These are phyloP conservation scores for Gentiana macrophylla DNA, from an alignment of 257 asterid genomes.

Conservation along the genomic window DNA sequence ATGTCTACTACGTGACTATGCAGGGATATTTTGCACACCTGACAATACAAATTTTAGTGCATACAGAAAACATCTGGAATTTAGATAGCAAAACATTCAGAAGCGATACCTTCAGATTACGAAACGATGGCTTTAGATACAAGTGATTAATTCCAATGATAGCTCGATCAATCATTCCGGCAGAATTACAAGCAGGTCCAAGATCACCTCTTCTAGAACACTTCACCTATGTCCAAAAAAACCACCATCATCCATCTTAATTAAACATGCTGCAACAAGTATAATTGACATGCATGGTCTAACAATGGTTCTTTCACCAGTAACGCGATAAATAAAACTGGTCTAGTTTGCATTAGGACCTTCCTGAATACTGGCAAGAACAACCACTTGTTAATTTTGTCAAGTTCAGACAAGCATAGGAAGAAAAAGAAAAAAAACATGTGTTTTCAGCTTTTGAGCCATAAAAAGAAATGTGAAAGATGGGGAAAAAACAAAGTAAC, in stretches of 20 bases:
- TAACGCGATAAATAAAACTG: too few relatives aligned
- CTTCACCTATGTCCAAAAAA: conserved; percentile 41
- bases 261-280: not conserved
- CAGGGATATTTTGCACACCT: conserved; percentile 57
- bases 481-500: conserved; percentile 4
- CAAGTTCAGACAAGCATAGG: not conserved
- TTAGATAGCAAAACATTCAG: conserved; percentile 9
- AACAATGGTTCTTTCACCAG: not conserved
- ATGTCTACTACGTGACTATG: conserved; percentile 28
- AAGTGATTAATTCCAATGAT: conserved; percentile 68
- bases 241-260: not conserved
- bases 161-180: conserved; percentile 72
- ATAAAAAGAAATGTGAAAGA: not conserved
- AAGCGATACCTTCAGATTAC: conserved; percentile 57
- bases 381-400: not conserved
- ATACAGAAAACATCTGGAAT: conserved; percentile 10
- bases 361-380: not conserved
- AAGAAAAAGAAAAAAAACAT: not conserved
- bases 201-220: conserved; percentile 79
- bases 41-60: conserved; percentile 8
- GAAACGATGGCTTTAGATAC: conserved; percentile 59
- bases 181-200: conserved; percentile 83
- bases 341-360: too few relatives aligned
- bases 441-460: not conserved
- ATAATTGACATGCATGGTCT: not conserved